Evolutionary conservation across 306 rosid species (phyloP).

Genomic region (Neltuma alba): DNA sequence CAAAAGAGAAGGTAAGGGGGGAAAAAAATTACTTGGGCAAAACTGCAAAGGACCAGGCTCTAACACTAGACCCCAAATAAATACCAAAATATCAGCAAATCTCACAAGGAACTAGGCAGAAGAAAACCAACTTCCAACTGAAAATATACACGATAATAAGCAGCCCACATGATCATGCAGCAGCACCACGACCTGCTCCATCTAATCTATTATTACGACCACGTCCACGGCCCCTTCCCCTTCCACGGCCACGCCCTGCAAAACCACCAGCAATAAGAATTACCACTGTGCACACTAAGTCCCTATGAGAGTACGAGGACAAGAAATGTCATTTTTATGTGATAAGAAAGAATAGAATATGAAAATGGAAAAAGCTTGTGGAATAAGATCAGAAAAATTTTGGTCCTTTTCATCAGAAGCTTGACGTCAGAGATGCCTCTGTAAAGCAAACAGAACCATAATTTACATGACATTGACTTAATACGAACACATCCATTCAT

Average conservation of each 20-base stretch:
- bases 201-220: conserved; percentile 54
- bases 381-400: not conserved
- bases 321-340: not conserved
- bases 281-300: not conserved
- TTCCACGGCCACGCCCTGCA: conserved; percentile 75
- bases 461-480: conserved; percentile 6
- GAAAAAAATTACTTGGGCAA: conserved; percentile 45
- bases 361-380: not conserved
- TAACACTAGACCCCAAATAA: conserved; percentile 35
- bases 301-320: not conserved
- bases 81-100: conserved; percentile 42
- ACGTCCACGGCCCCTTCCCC: conserved; percentile 77
- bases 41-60: conserved; percentile 55
- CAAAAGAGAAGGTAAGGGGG: conserved; percentile 8
- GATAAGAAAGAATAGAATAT: not conserved
- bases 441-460: conserved; percentile 13
- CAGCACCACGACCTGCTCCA: conserved; percentile 56
- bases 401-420: not conserved
- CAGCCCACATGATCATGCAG: conserved; percentile 53
- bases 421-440: not conserved
- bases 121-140: conserved; percentile 51
- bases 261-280: conserved; percentile 29
- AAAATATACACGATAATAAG: conserved; percentile 37
- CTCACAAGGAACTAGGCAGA: conserved; percentile 48
- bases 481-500: not conserved